Evolutionary conservation across 257 asterid genomes (phyloP), one percentile per base, ranked within the genome.

Genomic region (Nicotiana tabacum): DNA sequence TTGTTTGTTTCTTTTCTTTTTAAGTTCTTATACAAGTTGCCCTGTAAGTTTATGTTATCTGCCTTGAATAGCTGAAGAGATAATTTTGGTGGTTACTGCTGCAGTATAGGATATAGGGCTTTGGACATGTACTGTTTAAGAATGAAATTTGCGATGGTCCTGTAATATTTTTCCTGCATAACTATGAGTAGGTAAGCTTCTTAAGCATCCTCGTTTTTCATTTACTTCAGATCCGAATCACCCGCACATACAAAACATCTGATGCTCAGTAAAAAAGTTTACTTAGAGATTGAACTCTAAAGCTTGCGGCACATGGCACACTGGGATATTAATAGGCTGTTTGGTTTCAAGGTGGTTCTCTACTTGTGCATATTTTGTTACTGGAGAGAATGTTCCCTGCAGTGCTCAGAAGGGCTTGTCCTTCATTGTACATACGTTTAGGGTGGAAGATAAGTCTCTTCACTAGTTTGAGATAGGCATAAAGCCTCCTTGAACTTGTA

Each of bases 191-290:
- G 39, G 2, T 48, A 77, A 29, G 53, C 35, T 48, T 77, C 65
- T 32, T 21, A 51, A 51, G 46, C 65, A 51, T 27, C 64, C 46
- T 16, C 53, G 17, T 53, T 66, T 77, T 2, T 78, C 10, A 51
- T 82, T 84, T 85, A 74, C 85, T 88, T 83, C 96, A 95, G 99
- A 95, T 95, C 77, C 98, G 99, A 67, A 87, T 95, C 61, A 87
- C 90, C 74, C 97, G 97, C 84, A 88, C 94, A n/a, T 90, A 91
- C 83, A 85, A 78, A 77, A 87, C 87, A 56, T 82, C 88, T 69
- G 79, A 92, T 13, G 90, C 39, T 72, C 86, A 87, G 61, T 66
- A 82, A 72, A 67, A 80, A 43, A 46, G 70, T 30, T 74, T 61
- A 46, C 13, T 55, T 57, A 5, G 55, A 60, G 81, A 21, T 69